phyloP scores from a whole-genome alignment of 1,284 basidiomycete species.

The Lentinus polychrous region DNA sequence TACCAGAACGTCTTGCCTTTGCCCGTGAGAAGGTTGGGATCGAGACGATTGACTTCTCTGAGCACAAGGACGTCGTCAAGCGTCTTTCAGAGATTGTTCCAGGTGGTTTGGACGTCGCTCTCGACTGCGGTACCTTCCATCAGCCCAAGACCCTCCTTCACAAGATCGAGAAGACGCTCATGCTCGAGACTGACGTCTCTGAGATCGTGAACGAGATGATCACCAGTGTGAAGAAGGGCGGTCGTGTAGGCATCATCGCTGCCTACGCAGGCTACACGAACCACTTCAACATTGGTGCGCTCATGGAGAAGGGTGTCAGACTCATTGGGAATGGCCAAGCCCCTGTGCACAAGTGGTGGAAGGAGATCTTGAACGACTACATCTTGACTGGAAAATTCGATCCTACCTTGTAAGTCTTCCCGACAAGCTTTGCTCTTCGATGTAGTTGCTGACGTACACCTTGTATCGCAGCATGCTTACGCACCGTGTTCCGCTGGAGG shows the following conservation, averaged over 20 bases:
- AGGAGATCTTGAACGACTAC: constrained; percentile 59
- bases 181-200: constrained; percentile 71
- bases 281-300: constrained; percentile 65
- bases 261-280: constrained; percentile 62
- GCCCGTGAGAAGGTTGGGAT: constrained; percentile 50
- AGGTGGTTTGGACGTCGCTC: constrained; percentile 56
- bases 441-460: not conserved
- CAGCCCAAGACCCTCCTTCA: constrained; percentile 60
- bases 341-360: constrained; percentile 71
- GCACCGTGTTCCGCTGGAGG: constrained; percentile 60
- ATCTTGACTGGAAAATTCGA: constrained; percentile 67
- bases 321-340: constrained; percentile 71
- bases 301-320: constrained; percentile 75
- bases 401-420: constrained; percentile 48
- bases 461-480: constrained; percentile 41
- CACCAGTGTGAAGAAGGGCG: constrained; percentile 54
- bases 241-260: constrained; percentile 56
- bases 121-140: constrained; percentile 60
- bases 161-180: constrained; percentile 62
- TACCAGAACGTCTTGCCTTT: constrained; percentile 55
- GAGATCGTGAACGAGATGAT: constrained; percentile 73
- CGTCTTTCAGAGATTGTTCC: constrained; percentile 57
- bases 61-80: constrained; percentile 49
- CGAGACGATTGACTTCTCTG: constrained; percentile 60
- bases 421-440: not conserved